Evolutionary conservation across 2,329 filamentous ascomycete genomes (phyloP), one percentile per base, ranked within the genome.

Genomic region (Elsinoe fawcettii): DNA sequence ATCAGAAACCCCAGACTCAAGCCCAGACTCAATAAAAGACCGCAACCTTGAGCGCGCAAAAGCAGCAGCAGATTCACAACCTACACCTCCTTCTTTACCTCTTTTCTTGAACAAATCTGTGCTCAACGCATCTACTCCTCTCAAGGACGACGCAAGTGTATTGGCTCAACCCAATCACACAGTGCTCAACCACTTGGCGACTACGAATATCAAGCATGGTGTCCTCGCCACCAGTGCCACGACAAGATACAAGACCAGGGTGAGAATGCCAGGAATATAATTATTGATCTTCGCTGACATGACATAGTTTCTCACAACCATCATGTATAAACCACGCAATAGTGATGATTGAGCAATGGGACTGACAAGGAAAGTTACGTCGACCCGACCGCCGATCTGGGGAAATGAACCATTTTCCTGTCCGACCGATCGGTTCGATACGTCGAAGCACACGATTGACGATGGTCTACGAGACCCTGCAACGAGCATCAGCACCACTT

Each of bases 131-230:
- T 86, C 85, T 2, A 90, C 89, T 23, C 85, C 92, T 5, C 90
- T 96, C 79, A 97, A 97, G 76, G 93, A 99, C 70, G 93, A 99
- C 73, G 96, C 92, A 71, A 96, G 91, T 73, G 93, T 99, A 60
- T 76, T 99, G 62, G 93, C 90, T 64, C 92, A 96, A 81, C 93
- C 93, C 12, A 99, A 97, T 66, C 92, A 99, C 68, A 96, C 93
- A 0, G 90, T 97, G 30, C 76, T 99, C 61, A 99, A 99, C 64
- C 93, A 99, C 71, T 77, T 99, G 64, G 92, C 92, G 51, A 99
- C 93, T 2, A 97, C 92, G 72, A 96, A 91, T 71, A 99, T 99
- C 72, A 96, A 96, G 76, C 90, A 96, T 64, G 91, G 92, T 61
- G 88, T 97, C 23, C 78, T 99, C 62, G 93, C 93, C 32, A 95